Evolutionary conservation across 495 filamentous ascomycete species (phyloP).

Genomic region (Penicillium atrosanguineum): DNA sequence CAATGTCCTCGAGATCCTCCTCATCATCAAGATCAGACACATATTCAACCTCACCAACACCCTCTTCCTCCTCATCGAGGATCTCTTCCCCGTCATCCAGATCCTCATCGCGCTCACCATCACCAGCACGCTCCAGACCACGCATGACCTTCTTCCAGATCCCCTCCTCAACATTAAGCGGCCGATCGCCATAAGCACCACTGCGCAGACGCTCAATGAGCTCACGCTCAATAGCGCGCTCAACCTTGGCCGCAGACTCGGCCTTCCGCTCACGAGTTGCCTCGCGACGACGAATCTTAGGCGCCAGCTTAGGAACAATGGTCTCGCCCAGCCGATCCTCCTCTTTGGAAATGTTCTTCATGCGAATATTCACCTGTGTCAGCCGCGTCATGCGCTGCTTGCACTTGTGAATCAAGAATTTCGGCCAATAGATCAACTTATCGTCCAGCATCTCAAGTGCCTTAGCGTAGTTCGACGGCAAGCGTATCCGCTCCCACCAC

Average conservation of each 20-base stretch:
- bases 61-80: constrained; percentile 63
- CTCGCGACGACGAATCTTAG: constrained; percentile 86
- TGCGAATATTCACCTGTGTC: constrained; percentile 88
- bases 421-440: constrained; percentile 91
- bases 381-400: constrained; percentile 94
- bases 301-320: constrained; percentile 84
- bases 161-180: constrained; percentile 86
- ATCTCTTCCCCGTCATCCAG: constrained; percentile 83
- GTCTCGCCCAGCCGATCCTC: constrained; percentile 88
- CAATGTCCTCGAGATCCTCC: constrained; percentile 66
- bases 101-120: constrained; percentile 82
- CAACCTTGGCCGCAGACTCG: constrained; percentile 88
- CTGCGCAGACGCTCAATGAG: constrained; percentile 86
- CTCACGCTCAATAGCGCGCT: constrained; percentile 93
- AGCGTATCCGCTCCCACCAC: constrained; percentile 90
- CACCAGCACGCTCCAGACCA: constrained; percentile 81
- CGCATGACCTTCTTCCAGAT: constrained; percentile 98
- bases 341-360: constrained; percentile 78
- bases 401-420: constrained; percentile 93
- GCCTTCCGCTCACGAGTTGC: constrained; percentile 92
- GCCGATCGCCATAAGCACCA: constrained; percentile 92
- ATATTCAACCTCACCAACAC: constrained; percentile 80
- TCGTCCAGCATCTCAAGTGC: constrained; percentile 87
- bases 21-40: constrained; percentile 70
- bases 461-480: constrained; percentile 85